Base-by-base conservation (phyloP, 2,329 filamentous ascomycete genomes). In the Ophiosphaerella korrae region DNA sequence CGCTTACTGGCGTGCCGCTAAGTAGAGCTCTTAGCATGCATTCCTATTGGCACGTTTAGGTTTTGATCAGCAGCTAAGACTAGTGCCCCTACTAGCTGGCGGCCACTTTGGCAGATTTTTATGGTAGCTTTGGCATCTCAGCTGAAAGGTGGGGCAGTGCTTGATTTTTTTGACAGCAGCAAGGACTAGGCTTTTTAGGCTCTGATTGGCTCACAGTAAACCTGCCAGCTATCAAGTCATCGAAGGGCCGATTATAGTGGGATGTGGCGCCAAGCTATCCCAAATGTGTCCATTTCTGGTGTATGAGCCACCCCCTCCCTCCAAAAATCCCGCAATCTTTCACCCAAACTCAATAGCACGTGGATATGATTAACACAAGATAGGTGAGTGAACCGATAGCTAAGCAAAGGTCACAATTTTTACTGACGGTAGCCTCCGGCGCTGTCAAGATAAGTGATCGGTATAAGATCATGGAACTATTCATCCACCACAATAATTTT, bases 191-290 rank as follows among this genome's bases (percentile, higher is more conserved):
- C 26, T 18, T 18, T 2, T 18, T 21, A 21, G 18, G 26, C 26
- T 8, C 26, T 29, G 7, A 29, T 29, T 29, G 26, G 26, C 11
- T 11, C 7, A 29, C 3, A 29, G 26, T 3, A 29, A 7, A 29
- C 8, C 11, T 11, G 11, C 11, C 5, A 6, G 7, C 6, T 29
- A 4, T 21, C 18, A 21, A 4, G 18, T 21, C 35, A 33, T 46
- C 14, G 33, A 39, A 46, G 36, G n/a, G 33, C n/a, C 18, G 16
- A 24, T 41, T 12, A 38, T 24, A 24, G 32, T 23, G 23, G 14
- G 21, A 46, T 48, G 45, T 48, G 45, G 45, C 45, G 38, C 45
- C 45, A 48, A 48, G 38, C 45, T 32, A 48, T 35, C 13, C 45
- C 32, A 11, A 5, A 36, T 35, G 31, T 31, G 39, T 18, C 6